Base-by-base conservation (phyloP, 768 basidiomycete genomes). In the Amanita thiersii region DNA sequence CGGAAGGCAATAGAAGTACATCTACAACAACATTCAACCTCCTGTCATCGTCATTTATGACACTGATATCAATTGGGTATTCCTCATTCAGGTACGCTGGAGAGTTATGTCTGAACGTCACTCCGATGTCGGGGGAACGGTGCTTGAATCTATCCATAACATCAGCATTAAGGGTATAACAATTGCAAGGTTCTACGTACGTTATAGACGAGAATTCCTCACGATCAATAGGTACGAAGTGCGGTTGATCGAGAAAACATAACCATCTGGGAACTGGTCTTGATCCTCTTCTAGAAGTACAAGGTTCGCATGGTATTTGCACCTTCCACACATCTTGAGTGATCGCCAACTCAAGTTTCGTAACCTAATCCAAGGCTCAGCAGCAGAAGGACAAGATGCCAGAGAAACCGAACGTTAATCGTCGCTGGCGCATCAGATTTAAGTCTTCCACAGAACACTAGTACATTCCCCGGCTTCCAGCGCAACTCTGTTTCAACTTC, bases 31-130 rank as follows among this genome's bases (percentile, higher is more conserved):
- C 61, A 11, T 86, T 77, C 8, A 97, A 59, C 18, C 79, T 70
- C 14, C 77, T 67, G 34, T 75, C 73, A 55, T 96, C 91, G 3
- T 63, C 53, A 54, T 92, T 96, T 3, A 63, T 73, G 10, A 94
- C 68, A 34, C 76, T 68, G 30, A 97, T 65, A 8, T 57, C 55
- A 50, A 97, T 81, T 0, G 85, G 80, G 52, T 85, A 87, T 33
- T 73, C 70, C 57, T 96, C 93, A 47, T 86, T 81, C 25, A 94
- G 58, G 56, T 82, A 86, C 1, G 88, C 89, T 0, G 86, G 84
- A 1, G 71, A 57, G 0, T 72, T 61, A 44, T 90, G 81, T 1
- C 65, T 57, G 33, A 92, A 55, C 0, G 66, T 61, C 14, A 87
- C 61, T 3, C 59, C 50, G 3, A 94, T 51, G 0, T 59, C 57